Evolutionary conservation across 108 stramenopile species (phyloP), one percentile per base, ranked within the genome.

Genomic region (Poteriospumella lacustris): DNA sequence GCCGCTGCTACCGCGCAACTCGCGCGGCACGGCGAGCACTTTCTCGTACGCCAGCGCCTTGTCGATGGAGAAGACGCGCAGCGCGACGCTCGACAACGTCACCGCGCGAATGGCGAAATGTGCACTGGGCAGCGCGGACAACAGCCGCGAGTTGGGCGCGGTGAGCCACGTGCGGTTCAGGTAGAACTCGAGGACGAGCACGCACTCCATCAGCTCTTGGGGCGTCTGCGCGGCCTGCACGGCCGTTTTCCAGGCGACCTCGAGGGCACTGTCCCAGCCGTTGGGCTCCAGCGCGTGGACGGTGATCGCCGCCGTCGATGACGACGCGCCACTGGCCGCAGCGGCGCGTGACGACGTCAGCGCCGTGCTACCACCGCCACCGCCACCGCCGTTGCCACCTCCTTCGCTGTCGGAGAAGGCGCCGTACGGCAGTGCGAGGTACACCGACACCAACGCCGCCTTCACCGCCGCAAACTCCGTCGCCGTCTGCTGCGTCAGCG

Each of bases 181-280:
- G 31, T 73, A 42, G 31, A 42, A 73, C 41, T 73, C 70, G 9
- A 73, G 33, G 9, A 73, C 15, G 26, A 73, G 42, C 31, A 42
- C 70, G 31, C 70, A 73, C 41, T 73, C 70, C 70, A 73, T 73
- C 42, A 73, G 42, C 5, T 3, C 5, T 5, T 26, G 3, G 19
- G 70, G 41, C 5, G 44, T 73, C 3, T 56, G 12, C 26, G 12
- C 33, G 3, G 3, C 12, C 15, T 33, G 9, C 9, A 73, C 70
- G 5, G 44, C 43, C 36, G 9, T 5, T 12, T 34, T 3, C 70
- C 70, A 73, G 9, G 70, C 47, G 5, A 33, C 3, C n/a, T 73
- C 70, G 15, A 73, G 41, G 26, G 19, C 5, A 73, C 3, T 5
- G 36, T 73, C 36, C 70, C 70, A 73, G 5, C 41, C 70, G 9